Evolutionary conservation across 805 yeast genomes (phyloP), one percentile per base, ranked within the genome.

Genomic region (Suhomyces xylopsoci): DNA sequence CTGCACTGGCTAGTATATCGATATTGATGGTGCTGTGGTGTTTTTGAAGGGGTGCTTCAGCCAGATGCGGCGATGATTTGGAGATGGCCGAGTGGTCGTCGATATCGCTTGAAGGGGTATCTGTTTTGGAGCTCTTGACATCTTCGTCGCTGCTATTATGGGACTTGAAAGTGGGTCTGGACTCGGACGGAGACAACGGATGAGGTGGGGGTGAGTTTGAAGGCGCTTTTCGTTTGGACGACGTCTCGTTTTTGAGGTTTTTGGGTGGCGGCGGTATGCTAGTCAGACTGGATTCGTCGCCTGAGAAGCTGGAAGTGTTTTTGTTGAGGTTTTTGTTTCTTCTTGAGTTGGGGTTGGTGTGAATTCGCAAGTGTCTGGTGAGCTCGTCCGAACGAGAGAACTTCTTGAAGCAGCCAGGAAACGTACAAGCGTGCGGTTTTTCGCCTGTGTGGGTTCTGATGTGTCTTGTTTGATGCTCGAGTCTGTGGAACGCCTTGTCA

Each of bases 361-460:
- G 97, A 50, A 88, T 91, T 57, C 96, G 75, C 48, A 87, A 77
- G 70, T 90, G 97, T 59, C 97, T 77, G 12, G 96, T 90, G 52
- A 90, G 78, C 71, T 90, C 97, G 70, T 91, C 97, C 25, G 85
- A 79, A 56, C 97, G 79, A 53, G 88, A 81, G 64, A 90, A 90
- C 56, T 87, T 78, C 68, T 91, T 90, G 50, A 83, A 68, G 70
- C 97, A 90, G n/a, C 89, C 89, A 1, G 94, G 91, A 60, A 81
- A 90, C 17, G 84, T 80, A 69, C 97, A 90, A 48, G 83, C 84
- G 65, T 88, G 94, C 2, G 97, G 96, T 66, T 90, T 88, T 67
- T 90, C 96, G 47, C 97, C 97, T 0, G 97, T 90, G 71, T 90
- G 97, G 8, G 96, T 90, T 53, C 97, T 77, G 59, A 91, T 87